Base-by-base conservation (phyloP, 2,329 filamentous ascomycete species). In the Emergomyces africanus region DNA sequence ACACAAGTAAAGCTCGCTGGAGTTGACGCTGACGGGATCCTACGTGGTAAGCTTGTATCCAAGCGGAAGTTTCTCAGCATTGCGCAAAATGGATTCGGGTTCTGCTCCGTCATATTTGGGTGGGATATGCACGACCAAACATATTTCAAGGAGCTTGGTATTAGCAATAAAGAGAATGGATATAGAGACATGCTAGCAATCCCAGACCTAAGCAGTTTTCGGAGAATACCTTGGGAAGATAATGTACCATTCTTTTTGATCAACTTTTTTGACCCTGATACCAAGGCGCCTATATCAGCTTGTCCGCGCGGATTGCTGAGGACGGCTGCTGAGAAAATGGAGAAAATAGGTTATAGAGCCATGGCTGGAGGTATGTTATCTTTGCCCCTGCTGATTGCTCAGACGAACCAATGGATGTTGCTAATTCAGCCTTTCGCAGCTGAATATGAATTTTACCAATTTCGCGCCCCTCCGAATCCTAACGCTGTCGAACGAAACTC, bases 121-220 rank as follows among this genome's bases (percentile, higher is more conserved):
- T 96, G 91, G 91, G 90, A 96, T 74, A 95, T 96, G 89, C 90
- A 96, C 74, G 91, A 96, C 69, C 81, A 84, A 77, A 95, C 89
- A 12, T 96, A 96, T 73, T 86, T 89, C 71, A 84, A 81, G 66
- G 90, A 96, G 75, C 82, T 96, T 63, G 82, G 83, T 68, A 87
- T 96, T 72, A 94, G 89, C 75, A 96, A 95, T 75, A 88, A 88
- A 65, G 86, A 89, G 68, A 96, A 95, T 71, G 90, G 90, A 49
- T 96, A 95, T 74, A 83, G 86, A 64, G 91, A 96, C 72, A 76
- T 96, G 49, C 81, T 95, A 56, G 90, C 91, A 15, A 78, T 92
- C 42, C 86, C 90, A 0, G 90, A 96, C 69, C 76, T 96, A 44
- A 77, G 75, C 61, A 88, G 81, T 62, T 96, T 87, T 72, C 81